These are phyloP conservation scores for Magnusiomyces suaveolens DNA, from an alignment of 1,139 yeast genomes.

Conservation along the genomic window DNA sequence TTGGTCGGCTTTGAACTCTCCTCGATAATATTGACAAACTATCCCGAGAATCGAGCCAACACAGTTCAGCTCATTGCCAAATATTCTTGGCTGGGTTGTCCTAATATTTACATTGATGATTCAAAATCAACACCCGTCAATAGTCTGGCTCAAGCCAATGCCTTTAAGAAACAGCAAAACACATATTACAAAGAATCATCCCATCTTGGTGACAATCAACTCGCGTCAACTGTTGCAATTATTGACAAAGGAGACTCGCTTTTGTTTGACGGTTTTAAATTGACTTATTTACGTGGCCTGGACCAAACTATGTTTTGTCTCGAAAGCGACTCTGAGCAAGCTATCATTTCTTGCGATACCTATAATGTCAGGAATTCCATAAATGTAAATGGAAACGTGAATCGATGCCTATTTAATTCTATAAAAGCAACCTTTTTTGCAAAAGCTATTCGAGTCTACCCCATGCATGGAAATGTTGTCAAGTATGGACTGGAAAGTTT, in stretches of 20 bases:
- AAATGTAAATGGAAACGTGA: slow-evolving; percentile 22
- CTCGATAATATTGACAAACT: slow-evolving; percentile 32
- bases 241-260: slow-evolving; percentile 26
- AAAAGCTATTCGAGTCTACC: slow-evolving; percentile 24
- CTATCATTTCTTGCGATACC: slow-evolving; percentile 35
- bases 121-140: not conserved
- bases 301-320: slow-evolving; percentile 36
- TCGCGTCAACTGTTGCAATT: slow-evolving; percentile 12
- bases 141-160: not conserved
- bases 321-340: slow-evolving; percentile 30
- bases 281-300: slow-evolving; percentile 30
- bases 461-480: slow-evolving; percentile 35
- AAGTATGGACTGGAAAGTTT: slow-evolving; percentile 28
- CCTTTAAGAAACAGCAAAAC: not conserved
- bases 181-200: not conserved
- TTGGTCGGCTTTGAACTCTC: slow-evolving; percentile 24
- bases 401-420: slow-evolving; percentile 12
- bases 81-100: slow-evolving; percentile 30
- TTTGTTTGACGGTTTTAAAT: slow-evolving; percentile 28
- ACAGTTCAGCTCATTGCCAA: no score
- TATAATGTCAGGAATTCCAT: slow-evolving; percentile 30
- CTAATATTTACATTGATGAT: slow-evolving; percentile 14
- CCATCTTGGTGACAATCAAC: not conserved
- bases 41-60: slow-evolving; percentile 37
- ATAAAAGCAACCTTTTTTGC: slow-evolving; percentile 10